Conservation (phyloP, 371 early-diverging fungal species). For the Apophysomyces sp. region DNA sequence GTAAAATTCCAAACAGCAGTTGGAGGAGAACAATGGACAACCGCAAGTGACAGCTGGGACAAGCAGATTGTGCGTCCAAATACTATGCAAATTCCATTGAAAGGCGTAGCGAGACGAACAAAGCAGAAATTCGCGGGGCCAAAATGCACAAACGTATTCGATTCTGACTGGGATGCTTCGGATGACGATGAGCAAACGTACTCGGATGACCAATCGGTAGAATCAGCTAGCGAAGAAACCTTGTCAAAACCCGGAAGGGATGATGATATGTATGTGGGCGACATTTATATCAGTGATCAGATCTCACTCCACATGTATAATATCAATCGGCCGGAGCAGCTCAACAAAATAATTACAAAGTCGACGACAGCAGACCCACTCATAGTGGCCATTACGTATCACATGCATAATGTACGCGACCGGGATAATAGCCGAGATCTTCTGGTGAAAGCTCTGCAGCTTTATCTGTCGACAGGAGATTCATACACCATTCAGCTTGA, state of each 20-base stretch:
- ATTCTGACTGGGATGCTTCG: conserved; percentile 1
- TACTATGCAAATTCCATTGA: conserved; percentile 34
- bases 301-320: not conserved
- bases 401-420: conserved; percentile 3
- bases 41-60: conserved; percentile 22
- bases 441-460: conserved; percentile 28
- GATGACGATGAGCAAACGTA: not conserved
- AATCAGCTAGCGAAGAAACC: not conserved
- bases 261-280: not conserved
- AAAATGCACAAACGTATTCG: conserved; percentile 13
- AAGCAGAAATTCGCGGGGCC: conserved; percentile 24
- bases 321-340: conserved; percentile 9
- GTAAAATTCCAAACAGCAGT: conserved; percentile 8
- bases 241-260: not conserved
- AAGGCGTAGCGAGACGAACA: conserved; percentile 16
- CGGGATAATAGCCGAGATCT: not conserved
- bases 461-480: conserved; percentile 21
- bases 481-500: conserved; percentile 29
- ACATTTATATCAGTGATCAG: not conserved
- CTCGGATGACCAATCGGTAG: not conserved
- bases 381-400: conserved; percentile 19
- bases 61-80: conserved; percentile 20
- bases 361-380: not conserved
- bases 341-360: conserved; percentile 13
- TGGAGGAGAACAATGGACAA: not conserved